Evolutionary conservation across 169 alveolate species (phyloP), one percentile per base, ranked within the genome.

Genomic region (Plasmodium adleri): DNA sequence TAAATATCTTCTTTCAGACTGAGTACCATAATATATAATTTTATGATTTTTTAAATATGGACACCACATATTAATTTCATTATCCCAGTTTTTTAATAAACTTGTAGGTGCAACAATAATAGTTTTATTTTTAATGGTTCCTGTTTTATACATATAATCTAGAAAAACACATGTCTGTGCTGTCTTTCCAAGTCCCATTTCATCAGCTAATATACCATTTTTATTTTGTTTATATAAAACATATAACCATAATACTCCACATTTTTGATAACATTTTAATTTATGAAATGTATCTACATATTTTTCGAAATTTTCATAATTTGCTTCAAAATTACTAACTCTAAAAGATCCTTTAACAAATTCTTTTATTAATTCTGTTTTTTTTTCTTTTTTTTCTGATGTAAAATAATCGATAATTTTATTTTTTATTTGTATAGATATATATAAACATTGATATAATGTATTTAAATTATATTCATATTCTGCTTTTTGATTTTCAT

Each of bases 141-240:
- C 87, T 58, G 86, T 58, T 47, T 50, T 50, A 26, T 83, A 72
- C 87, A 83, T 83, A 28, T 72, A 83, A 56, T 93, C 91, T 60
- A 96, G 74, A 88, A 95, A 95, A 9, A 96, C 96, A 68, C 97
- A 88, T 4, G 97, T 88, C 87, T 96, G 98, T 8, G 97, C 97
- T 50, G 98, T 96, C 88, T 96, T 96, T 0, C 98, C 98, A 32
- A 96, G 88, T n/a, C 98, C 98, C 98, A 96, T 96, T 58, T 96
- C 98, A 87, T 96, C 98, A 0, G 98, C 98, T 62, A 96, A 92
- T 26, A 96, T 96, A 26, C 97, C 97, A 63, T 94, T 92, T 72
- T 96, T 96, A 24, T 63, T 52, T 68, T 91, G 91, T 15, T 74
- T 73, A 75, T 96, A 96, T 58, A 96, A 68, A 49, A 95, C 70